These are phyloP conservation scores for Escovopsis sp. DNA, from an alignment of 2,329 filamentous ascomycete genomes.

Conservation along the genomic window DNA sequence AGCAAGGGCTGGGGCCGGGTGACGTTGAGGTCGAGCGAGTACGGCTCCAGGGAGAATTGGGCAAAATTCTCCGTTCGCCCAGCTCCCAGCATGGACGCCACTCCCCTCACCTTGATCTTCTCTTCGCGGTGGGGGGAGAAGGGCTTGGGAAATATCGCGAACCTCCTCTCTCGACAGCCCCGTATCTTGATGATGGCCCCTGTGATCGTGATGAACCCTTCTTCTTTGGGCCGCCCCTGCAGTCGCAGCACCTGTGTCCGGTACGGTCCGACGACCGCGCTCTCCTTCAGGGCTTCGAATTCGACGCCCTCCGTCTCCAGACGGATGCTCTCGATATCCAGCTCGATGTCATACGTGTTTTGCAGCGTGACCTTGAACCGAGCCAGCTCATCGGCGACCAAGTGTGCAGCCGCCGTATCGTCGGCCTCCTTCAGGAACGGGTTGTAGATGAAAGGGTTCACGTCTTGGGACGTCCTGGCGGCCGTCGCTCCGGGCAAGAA, in stretches of 20 bases:
- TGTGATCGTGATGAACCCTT: conserved; percentile 57
- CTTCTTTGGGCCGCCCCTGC: conserved; percentile 47
- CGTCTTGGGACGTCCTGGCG: conserved; percentile 40
- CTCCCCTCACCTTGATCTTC: conserved; percentile 65
- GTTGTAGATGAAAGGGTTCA: conserved; percentile 89
- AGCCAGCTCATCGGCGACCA: conserved; percentile 66
- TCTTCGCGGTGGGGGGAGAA: conserved; percentile 57
- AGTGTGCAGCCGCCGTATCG: conserved; percentile 46
- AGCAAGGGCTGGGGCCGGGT: conserved; percentile 69
- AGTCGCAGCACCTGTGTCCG: conserved; percentile 67
- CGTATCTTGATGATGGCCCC: conserved; percentile 69
- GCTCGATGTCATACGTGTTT: conserved; percentile 85
- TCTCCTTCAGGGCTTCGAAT: conserved; percentile 52
- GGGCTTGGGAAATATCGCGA: conserved; percentile 65
- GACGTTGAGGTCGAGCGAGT: conserved; percentile 51
- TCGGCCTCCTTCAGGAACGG: conserved; percentile 63
- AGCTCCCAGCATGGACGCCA: conserved; percentile 39
- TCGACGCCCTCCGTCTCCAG: conserved; percentile 60
- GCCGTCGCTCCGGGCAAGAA: conserved; percentile 36
- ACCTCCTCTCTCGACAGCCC: conserved; percentile 68
- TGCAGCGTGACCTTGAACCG: conserved; percentile 74
- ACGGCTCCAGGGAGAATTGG: conserved; percentile 29
- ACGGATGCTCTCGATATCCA: conserved; percentile 71
- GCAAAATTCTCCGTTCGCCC: conserved; percentile 22
- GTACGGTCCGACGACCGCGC: conserved; percentile 62